These are phyloP conservation scores for Xylaria sp. DNA, from an alignment of 2,329 filamentous ascomycete species.

Conservation along the genomic window DNA sequence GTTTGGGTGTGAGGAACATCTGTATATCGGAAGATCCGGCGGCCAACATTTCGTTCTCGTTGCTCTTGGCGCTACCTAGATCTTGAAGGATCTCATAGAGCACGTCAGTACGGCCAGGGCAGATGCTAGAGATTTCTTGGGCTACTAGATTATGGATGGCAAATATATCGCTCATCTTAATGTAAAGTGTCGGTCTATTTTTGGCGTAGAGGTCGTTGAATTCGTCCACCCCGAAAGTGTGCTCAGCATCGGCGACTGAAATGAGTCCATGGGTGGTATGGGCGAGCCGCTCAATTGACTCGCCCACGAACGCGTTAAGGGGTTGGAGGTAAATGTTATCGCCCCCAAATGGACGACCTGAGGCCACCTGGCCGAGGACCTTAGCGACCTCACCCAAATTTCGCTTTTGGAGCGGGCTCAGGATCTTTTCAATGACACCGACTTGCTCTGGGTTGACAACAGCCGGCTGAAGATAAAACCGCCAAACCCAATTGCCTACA, in stretches of 20 bases:
- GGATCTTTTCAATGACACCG: constrained; percentile 87
- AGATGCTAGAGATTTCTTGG: constrained; percentile 80
- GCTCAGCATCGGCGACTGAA: constrained; percentile 85
- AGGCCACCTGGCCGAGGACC: constrained; percentile 87
- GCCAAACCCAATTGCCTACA: constrained; percentile 93
- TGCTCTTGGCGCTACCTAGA: constrained; percentile 94
- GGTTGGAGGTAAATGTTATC: constrained; percentile 97
- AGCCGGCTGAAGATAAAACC: constrained; percentile 90
- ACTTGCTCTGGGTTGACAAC: constrained; percentile 90
- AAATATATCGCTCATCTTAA: constrained; percentile 98
- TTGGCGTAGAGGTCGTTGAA: constrained; percentile 98
- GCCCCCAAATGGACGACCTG: constrained; percentile 89
- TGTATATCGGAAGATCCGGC: constrained; percentile 90
- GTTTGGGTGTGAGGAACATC: constrained; percentile 87
- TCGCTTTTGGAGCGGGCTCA: constrained; percentile 91
- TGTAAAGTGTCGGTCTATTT: constrained; percentile 97
- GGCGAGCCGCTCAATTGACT: constrained; percentile 83
- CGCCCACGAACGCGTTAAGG: constrained; percentile 88
- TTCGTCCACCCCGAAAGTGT: constrained; percentile 97
- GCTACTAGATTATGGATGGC: constrained; percentile 91
- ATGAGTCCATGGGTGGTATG: constrained; percentile 83
- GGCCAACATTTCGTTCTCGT: constrained; percentile 91
- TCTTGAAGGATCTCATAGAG: constrained; percentile 93
- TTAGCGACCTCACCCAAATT: constrained; percentile 92
- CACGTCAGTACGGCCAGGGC: constrained; percentile 83